Conservation (phyloP, 345 rosid species). For the Streptanthus diversifolius region DNA sequence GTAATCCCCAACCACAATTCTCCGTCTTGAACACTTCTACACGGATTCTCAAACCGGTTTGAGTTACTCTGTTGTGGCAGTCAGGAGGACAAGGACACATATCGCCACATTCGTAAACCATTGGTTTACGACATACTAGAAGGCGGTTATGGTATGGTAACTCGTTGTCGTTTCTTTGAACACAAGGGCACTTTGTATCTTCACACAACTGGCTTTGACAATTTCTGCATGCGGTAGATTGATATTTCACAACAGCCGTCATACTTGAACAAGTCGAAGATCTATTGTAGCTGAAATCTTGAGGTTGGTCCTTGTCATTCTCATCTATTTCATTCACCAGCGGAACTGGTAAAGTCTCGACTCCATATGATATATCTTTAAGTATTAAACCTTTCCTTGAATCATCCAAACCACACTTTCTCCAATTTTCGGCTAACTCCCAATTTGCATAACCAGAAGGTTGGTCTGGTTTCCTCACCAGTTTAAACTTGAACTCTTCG, state of each 20-base stretch:
- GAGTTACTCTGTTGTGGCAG: conserved; percentile 50
- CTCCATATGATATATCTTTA: conserved; percentile 57
- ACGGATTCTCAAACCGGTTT: conserved; percentile 41
- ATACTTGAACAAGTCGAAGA: not conserved
- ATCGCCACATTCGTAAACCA: conserved; percentile 51
- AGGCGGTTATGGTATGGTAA: too few species aligned
- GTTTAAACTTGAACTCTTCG: conserved; percentile 47
- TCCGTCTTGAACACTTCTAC: conserved; percentile 52
- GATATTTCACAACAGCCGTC: not conserved
- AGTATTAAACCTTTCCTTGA: conserved; percentile 42
- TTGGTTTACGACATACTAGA: too few species aligned
- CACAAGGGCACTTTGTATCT: conserved; percentile 36
- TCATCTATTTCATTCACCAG: conserved; percentile 71
- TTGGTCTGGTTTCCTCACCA: conserved; percentile 51
- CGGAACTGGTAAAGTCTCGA: conserved; percentile 49
- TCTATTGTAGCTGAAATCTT: conserved; percentile 40
- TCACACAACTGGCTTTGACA: not conserved
- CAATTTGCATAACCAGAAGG: conserved; percentile 44
- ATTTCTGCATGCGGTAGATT: not conserved
- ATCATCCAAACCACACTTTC: not conserved
- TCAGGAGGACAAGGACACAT: conserved; percentile 44
- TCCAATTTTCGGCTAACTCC: conserved; percentile 41
- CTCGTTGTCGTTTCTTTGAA: too few species aligned
- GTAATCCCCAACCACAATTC: conserved; percentile 50
- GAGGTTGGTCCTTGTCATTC: conserved; percentile 47